Percentiles rank a stretch among this genome's conserved stretches.
Evolutionary conservation across 139 green algal genomes (phyloP).

Genomic region (Chlorella sp.): DNA sequence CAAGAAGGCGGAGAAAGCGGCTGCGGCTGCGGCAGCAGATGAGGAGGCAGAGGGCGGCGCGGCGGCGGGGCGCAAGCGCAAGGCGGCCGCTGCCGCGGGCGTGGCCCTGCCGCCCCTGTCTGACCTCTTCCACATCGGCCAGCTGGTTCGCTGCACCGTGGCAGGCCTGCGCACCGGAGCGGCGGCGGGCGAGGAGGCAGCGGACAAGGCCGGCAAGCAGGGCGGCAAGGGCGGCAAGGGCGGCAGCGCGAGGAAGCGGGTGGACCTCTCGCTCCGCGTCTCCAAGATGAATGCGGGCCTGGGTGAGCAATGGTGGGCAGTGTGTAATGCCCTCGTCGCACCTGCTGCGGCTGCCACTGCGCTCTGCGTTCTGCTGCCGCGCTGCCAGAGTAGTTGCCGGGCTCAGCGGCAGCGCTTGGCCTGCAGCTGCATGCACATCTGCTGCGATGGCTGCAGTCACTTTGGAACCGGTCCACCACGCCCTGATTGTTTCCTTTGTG

Average conservation of each 20-base stretch:
- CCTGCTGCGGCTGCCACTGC: not conserved
- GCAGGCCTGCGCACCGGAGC: conserved; percentile 13
- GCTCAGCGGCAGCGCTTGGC: too few relatives aligned
- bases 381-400: too few relatives aligned
- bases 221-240: conserved; percentile 21
- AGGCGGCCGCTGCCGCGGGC: not conserved
- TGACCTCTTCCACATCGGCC: conserved; percentile 72
- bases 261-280: conserved; percentile 65
- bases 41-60: not conserved
- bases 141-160: conserved; percentile 82
- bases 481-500: not conserved
- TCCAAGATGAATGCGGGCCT: conserved; percentile 54
- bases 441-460: too few relatives aligned
- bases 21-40: not conserved
- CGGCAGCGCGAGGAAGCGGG: conserved; percentile 56
- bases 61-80: conserved; percentile 3
- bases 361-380: too few relatives aligned
- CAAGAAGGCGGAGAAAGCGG: conserved; percentile 36
- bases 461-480: not conserved
- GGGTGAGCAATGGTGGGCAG: not conserved
- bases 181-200: not conserved
- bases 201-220: conserved; percentile 11
- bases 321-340: too few relatives aligned
- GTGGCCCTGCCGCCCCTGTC: conserved; percentile 37
- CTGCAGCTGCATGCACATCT: not conserved